These are phyloP conservation scores for Geotrichum klebahnii DNA, from an alignment of 1,139 yeast species.

Conservation along the genomic window DNA sequence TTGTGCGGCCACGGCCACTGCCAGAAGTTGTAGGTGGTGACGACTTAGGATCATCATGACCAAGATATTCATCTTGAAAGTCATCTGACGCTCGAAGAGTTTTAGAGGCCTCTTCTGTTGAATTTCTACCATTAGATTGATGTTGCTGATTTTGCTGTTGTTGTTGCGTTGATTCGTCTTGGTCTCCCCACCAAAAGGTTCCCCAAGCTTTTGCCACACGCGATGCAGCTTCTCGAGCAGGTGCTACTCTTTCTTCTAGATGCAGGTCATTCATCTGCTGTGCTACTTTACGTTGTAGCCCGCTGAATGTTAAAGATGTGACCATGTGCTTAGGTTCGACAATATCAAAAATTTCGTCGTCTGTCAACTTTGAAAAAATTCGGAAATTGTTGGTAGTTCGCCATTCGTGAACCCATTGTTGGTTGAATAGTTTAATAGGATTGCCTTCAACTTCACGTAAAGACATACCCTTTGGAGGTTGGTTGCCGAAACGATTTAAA, in stretches of 20 bases:
- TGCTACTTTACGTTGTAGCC: constrained; percentile 4
- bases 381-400: constrained; percentile 59
- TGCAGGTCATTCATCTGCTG: constrained; percentile 1
- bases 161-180: too few species aligned
- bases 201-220: constrained; percentile 14
- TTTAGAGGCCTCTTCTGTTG: too few species aligned
- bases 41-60: too few species aligned
- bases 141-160: too few species aligned
- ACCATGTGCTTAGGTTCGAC: constrained; percentile 72
- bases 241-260: too few species aligned
- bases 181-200: constrained; percentile 19
- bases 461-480: constrained; percentile 37
- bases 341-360: constrained; percentile 83
- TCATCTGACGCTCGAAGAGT: too few species aligned
- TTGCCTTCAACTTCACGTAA: constrained; percentile 39
- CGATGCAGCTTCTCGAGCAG: constrained; percentile 1
- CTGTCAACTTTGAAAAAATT: constrained; percentile 70
- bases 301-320: not conserved
- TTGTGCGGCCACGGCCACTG: not conserved
- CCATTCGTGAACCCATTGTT: constrained; percentile 62
- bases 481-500: constrained; percentile 41
- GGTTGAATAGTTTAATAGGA: constrained; percentile 50
- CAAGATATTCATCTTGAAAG: too few species aligned
- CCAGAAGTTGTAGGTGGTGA: too few species aligned
- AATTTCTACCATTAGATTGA: too few species aligned